phyloP scores from a whole-genome alignment of 1,284 basidiomycete species.

The Ceratobasidium sp. region DNA sequence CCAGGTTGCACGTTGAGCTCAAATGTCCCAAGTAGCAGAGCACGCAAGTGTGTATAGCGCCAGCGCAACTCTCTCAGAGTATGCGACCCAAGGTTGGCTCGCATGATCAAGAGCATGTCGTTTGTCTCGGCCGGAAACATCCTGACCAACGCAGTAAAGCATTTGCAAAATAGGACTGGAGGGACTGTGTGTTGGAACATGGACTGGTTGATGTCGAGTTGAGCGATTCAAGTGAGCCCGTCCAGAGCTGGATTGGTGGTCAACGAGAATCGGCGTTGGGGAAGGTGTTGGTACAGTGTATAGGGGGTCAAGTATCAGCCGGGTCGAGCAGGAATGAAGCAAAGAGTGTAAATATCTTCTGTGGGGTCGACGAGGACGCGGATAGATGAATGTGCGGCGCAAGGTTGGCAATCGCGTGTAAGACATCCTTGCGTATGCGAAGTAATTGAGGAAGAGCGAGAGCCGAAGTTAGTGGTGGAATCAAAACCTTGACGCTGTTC shows the following conservation, averaged over 20 bases:
- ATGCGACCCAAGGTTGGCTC: conserved; percentile 76
- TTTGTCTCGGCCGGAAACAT: conserved; percentile 83
- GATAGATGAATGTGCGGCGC: conserved; percentile 55
- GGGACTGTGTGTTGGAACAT: conserved; percentile 75
- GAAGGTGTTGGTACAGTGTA: conserved; percentile 52
- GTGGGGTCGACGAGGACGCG: conserved; percentile 62
- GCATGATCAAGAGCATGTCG: conserved; percentile 79
- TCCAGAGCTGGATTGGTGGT: conserved; percentile 83
- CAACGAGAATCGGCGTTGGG: conserved; percentile 62
- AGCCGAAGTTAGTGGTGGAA: conserved; percentile 63
- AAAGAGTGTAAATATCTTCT: conserved; percentile 76
- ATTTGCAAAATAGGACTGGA: conserved; percentile 68
- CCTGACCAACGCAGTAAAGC: conserved; percentile 81
- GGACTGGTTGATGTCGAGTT: conserved; percentile 85
- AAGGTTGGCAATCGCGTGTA: conserved; percentile 81
- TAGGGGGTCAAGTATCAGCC: conserved; percentile 55
- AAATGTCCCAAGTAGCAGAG: conserved; percentile 80
- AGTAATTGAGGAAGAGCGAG: conserved; percentile 81
- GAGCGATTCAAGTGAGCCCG: conserved; percentile 81
- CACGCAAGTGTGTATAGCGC: conserved; percentile 90
- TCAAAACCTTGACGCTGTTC: conserved; percentile 19
- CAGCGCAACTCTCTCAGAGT: conserved; percentile 84
- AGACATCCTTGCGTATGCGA: conserved; percentile 81
- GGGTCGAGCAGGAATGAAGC: conserved; percentile 82
- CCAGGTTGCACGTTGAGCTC: conserved; percentile 63